These are phyloP conservation scores for Ambispora gerdemannii DNA, from an alignment of 192 early-diverging fungal species.

Conservation along the genomic window DNA sequence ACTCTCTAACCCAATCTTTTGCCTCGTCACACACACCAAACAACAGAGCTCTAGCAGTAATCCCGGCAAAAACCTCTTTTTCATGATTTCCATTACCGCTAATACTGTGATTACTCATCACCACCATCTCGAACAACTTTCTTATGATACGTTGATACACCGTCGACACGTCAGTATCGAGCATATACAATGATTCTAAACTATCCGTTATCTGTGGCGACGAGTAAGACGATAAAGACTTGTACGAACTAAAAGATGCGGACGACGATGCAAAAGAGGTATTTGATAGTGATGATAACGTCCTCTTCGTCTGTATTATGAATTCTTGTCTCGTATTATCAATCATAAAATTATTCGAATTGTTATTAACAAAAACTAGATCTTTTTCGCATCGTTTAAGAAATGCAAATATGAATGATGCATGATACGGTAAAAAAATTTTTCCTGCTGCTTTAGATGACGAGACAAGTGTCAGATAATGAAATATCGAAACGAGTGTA, in stretches of 20 bases:
- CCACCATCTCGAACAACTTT: constrained; percentile 24
- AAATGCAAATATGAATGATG: neutral
- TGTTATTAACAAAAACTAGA: neutral
- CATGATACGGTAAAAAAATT: neutral
- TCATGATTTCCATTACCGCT: neutral
- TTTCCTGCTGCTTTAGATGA: neutral
- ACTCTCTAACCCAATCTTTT: neutral
- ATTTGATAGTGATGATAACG: no score
- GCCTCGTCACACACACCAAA: neutral
- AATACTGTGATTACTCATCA: constrained; percentile 1
- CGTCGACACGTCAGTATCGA: neutral
- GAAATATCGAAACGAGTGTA: constrained; percentile 5
- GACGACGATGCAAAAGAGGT: no score
- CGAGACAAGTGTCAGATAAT: constrained; percentile 25
- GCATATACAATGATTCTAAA: constrained; percentile 15
- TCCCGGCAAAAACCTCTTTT: neutral
- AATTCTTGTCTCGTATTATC: no score
- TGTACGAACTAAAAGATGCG: no score
- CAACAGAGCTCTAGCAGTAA: neutral
- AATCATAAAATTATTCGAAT: no score
- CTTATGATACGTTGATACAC: constrained; percentile 20
- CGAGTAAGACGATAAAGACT: no score
- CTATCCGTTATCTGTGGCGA: constrained; percentile 10
- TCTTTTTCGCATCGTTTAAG: constrained; percentile 23
- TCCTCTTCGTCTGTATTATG: no score